Base-by-base conservation (phyloP, 2,329 filamentous ascomycete genomes). In the Xylaria hypoxylon region DNA sequence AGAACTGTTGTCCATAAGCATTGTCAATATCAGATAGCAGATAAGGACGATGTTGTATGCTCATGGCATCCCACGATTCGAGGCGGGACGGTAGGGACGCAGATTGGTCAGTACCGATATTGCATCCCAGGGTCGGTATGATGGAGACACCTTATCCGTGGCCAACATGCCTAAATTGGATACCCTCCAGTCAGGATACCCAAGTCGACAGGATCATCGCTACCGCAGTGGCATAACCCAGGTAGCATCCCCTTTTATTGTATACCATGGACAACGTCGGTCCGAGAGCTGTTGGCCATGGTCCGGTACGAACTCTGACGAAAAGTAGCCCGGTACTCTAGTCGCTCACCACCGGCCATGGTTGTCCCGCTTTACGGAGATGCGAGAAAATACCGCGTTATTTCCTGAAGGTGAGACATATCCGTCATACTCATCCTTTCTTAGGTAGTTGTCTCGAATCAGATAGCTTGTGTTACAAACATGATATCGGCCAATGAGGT, bases 111-210 rank as follows among this genome's bases (percentile, higher is more conserved):
- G 42, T 28, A 50, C 68, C 45, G 57, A 71, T 62, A 71, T 62
- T 68, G 50, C 26, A 35, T 65, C 24, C 44, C 45, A 61, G 62
- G 51, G 52, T 52, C 51, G 52, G 62, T 61, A 47, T 42, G 52
- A 60, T 67, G 64, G 64, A 68, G 56, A 70, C 35, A 69, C 59
- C 69, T 53, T 62, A 48, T 70, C 44, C 67, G 64, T 66, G 22
- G 62, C 48, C 53, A 62, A 69, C 65, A 65, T 71, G 73, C 68
- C 73, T 73, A 73, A 74, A 74, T 71, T 68, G 60, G 65, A 59
- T 60, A 52, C 53, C 66, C 35, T 66, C 68, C 55, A 26, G 42
- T 45, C 24, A 48, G 26, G 22, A 48, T 24, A 48, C 24, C 31
- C 13, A 42, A 48, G 35, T 24, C 40, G 19, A 48, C 47, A 15